These are phyloP conservation scores for Sphaerulina populicola DNA, from an alignment of 2,329 filamentous ascomycete genomes.

Conservation along the genomic window DNA sequence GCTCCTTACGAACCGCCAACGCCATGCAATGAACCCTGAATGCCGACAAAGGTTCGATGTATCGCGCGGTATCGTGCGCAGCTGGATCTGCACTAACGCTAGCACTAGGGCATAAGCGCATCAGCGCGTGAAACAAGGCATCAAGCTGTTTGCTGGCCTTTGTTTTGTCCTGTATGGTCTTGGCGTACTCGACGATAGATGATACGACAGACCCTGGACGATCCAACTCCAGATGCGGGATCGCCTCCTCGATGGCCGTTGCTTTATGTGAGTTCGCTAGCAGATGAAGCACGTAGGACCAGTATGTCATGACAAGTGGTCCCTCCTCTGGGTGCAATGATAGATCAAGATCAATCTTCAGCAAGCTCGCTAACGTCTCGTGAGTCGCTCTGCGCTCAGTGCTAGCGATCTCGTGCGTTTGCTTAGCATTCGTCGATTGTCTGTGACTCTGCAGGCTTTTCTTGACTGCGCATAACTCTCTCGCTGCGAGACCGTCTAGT, in stretches of 20 bases:
- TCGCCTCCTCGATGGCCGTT: slow-evolving; percentile 49
- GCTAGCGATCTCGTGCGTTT: not conserved
- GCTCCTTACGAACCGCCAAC: slow-evolving; percentile 55
- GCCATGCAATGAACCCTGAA: too few species aligned
- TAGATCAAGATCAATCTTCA: slow-evolving; percentile 50
- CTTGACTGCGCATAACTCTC: slow-evolving; percentile 60
- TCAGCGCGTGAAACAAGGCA: slow-evolving; percentile 54
- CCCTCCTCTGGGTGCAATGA: slow-evolving; percentile 33
- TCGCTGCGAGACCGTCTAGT: slow-evolving; percentile 59
- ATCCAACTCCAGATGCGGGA: slow-evolving; percentile 49
- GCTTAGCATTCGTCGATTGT: not conserved
- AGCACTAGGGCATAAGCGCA: slow-evolving; percentile 60
- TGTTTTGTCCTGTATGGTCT: slow-evolving; percentile 40
- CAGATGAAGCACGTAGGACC: slow-evolving; percentile 57
- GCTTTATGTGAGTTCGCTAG: slow-evolving; percentile 54
- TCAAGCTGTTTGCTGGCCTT: slow-evolving; percentile 61
- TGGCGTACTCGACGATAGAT: slow-evolving; percentile 46
- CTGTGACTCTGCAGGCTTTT: slow-evolving; percentile 45
- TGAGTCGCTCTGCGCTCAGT: not conserved
- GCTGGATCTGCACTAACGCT: slow-evolving; percentile 53
- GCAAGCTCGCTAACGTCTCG: slow-evolving; percentile 50
- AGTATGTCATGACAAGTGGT: slow-evolving; percentile 55
- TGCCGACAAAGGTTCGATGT: slow-evolving; percentile 31
- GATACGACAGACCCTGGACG: slow-evolving; percentile 51
- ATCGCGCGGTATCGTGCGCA: slow-evolving; percentile 48